Evolutionary conservation across 2,329 filamentous ascomycete genomes (phyloP).

Genomic region (Coniochaeta sp.): DNA sequence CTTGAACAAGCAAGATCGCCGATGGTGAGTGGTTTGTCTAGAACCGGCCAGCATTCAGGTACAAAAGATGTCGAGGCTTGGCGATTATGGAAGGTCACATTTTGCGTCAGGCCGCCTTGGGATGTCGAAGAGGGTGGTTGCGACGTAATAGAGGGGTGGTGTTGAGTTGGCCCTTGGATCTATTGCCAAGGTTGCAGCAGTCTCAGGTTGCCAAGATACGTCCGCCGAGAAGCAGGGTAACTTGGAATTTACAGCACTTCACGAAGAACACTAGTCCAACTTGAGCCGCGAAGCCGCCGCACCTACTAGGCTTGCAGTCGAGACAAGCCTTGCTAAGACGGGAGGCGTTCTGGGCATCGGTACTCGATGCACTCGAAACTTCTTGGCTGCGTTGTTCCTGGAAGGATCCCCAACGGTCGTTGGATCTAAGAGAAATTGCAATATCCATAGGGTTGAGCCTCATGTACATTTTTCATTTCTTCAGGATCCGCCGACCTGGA

Average conservation of each 20-base stretch:
- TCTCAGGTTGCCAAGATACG: neutral
- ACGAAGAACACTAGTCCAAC: too few species aligned
- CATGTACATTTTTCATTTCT: neutral
- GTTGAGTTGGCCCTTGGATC: neutral
- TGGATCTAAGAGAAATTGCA: neutral
- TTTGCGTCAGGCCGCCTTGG: neutral
- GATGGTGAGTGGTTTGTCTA: neutral
- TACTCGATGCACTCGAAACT: neutral
- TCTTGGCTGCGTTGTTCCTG: neutral
- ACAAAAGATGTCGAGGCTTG: neutral
- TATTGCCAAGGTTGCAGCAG: neutral
- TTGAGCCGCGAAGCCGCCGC: neutral
- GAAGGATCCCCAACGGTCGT: neutral
- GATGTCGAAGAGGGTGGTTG: neutral
- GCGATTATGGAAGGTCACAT: constrained; percentile 3
- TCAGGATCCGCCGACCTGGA: neutral
- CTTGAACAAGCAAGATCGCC: neutral
- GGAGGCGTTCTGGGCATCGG: neutral
- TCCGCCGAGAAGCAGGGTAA: neutral
- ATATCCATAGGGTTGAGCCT: neutral
- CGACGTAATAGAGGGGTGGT: neutral
- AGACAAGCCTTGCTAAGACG: constrained; percentile 3
- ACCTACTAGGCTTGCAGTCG: neutral
- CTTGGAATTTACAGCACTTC: neutral
- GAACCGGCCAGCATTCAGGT: neutral